A percentile compares a stretch with the other conserved stretches of the same genome.
Evolutionary conservation across 2,329 filamentous ascomycete species (phyloP).

Genomic region (Ceratocystis cubensis): DNA sequence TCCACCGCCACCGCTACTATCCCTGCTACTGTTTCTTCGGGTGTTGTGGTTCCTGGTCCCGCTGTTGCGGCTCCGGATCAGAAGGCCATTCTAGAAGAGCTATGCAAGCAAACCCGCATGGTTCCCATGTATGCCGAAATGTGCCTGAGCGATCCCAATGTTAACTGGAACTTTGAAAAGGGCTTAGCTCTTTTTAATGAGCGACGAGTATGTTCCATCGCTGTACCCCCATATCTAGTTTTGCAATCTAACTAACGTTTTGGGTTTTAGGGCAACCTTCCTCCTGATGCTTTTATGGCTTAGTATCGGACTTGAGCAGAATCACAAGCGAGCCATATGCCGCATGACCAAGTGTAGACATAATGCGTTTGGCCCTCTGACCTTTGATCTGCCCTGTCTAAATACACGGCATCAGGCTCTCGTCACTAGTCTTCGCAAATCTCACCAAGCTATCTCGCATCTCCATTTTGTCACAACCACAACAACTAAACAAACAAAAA

Average conservation of each 20-base stretch:
- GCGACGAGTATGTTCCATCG: conserved; percentile 46
- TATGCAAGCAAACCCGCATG: conserved; percentile 70
- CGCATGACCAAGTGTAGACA: no score
- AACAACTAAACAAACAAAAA: no score
- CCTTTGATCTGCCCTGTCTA: no score
- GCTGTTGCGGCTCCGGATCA: conserved; percentile 38
- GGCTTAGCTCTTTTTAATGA: conserved; percentile 64
- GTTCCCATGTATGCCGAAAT: conserved; percentile 64
- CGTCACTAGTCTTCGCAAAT: no score
- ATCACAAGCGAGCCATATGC: no score
- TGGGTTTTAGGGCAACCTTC: conserved; percentile 15
- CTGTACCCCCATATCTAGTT: not conserved
- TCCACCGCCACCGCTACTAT: conserved; percentile 22
- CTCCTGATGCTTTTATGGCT: conserved; percentile 20
- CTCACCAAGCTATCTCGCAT: no score
- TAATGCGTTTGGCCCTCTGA: no score
- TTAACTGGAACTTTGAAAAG: conserved; percentile 65
- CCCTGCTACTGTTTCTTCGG: conserved; percentile 10
- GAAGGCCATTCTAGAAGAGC: conserved; percentile 59
- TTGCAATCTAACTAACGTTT: conserved; percentile 1
- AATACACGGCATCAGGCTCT: no score
- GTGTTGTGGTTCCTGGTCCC: conserved; percentile 24
- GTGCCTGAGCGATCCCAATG: conserved; percentile 55
- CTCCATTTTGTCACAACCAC: no score
- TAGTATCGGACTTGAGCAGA: not conserved